Evolutionary conservation across 345 rosid genomes (phyloP), one percentile per base, ranked within the genome.

Genomic region (Camelina sativa): DNA sequence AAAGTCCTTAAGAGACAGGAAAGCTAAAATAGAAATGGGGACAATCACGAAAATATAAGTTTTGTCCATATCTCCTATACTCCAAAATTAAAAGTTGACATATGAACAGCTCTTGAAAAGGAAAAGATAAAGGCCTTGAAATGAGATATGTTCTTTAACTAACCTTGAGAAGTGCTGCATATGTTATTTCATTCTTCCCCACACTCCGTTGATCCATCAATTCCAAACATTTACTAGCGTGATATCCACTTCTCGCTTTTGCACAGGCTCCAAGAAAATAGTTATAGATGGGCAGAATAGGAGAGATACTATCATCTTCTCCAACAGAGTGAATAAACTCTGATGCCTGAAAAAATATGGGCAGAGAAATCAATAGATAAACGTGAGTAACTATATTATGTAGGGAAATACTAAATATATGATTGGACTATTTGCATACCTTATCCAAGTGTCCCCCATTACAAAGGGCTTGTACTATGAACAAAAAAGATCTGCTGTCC

Each of bases 151-250:
- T 46, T 34, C 10, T 48, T 28, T 40, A 38, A 77, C 87, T 73
- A 68, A 91, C 97, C 92, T 91, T 82, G 61, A 91, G 97, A 77
- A 91, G 95, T 75, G 81, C 84, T 28, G 66, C 30, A 76, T 91
- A 90, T 50, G 98, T 94, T 65, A 53, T 74, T 76, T 86, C 93
- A 73, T 88, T 83, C 88, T 84, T 94, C 69, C 93, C 97, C 17
- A 84, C 82, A 82, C 74, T 78, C 72, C 69, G 75, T 3, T 15
- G 77, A 68, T 87, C 96, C 98, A 94, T 94, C 82, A 85, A 80
- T 67, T 91, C 95, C 84, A 94, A 84, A 79, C 97, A 94, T 62
- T 76, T 85, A 82, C 82, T 77, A 53, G 82, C 88, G 66, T 83
- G 82, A 47, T 43, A 57, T 17, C 65, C 43, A 47, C 75, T 84